These are phyloP conservation scores for Neonectria coccinea DNA, from an alignment of 2,329 filamentous ascomycete species.

Conservation along the genomic window DNA sequence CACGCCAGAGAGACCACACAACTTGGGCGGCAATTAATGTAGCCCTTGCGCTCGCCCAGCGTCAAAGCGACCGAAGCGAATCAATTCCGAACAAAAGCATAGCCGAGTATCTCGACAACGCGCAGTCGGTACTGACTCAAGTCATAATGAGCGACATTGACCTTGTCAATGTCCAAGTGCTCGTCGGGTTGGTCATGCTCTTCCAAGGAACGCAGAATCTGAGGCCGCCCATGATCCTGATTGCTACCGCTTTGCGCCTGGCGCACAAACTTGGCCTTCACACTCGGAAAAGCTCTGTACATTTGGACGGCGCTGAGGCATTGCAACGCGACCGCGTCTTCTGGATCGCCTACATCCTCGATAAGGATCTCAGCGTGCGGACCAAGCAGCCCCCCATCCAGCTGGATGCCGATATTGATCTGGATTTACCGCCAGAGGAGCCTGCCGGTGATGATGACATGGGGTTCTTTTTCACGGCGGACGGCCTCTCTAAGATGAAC, in stretches of 20 bases:
- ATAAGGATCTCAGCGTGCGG: constrained; percentile 38
- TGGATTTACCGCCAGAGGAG: background rate
- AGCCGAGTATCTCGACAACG: constrained; percentile 20
- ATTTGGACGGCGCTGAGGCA: background rate
- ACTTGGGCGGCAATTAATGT: constrained; percentile 35
- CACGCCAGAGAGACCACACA: background rate
- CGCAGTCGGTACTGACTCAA: constrained; percentile 22
- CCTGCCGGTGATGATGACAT: background rate
- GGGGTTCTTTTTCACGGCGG: background rate
- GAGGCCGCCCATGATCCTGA: constrained; percentile 17
- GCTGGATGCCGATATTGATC: constrained; percentile 22
- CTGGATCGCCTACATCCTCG: constrained; percentile 49
- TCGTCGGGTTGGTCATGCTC: constrained; percentile 28
- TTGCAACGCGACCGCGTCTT: constrained; percentile 36
- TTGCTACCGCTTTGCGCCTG: constrained; percentile 30
- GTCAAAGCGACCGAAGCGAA: background rate
- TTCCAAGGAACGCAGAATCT: constrained; percentile 20
- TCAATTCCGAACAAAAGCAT: background rate
- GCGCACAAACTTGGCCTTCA: constrained; percentile 25
- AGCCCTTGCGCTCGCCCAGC: constrained; percentile 25
- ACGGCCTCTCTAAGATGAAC: constrained; percentile 2
- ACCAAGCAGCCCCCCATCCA: constrained; percentile 18
- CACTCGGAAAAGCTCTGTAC: background rate
- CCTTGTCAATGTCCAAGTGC: constrained; percentile 24
- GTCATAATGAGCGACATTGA: constrained; percentile 12